Base-by-base conservation (phyloP, 345 rosid species). In the Laguncularia racemosa region DNA sequence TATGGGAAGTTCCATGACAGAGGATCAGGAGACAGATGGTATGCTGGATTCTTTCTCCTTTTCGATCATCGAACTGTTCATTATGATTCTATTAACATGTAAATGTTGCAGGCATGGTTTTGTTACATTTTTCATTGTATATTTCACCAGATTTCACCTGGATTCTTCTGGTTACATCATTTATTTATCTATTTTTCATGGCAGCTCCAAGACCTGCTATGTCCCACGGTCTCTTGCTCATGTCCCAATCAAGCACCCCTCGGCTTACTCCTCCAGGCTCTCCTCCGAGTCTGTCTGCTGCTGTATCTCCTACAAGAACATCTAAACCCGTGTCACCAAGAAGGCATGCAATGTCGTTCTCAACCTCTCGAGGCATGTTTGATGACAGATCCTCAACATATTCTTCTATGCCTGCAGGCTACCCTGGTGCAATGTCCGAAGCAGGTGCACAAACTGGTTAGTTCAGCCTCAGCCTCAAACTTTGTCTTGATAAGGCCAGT, bases 261-360 rank as follows among this genome's bases (percentile, higher is more conserved):
- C 69, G 71, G 75, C 57, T 88, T 63, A 88, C 98, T 60, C 98
- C 98, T 56, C 95, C 89, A 20, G 84, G 78, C 53, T 78, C 95
- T n/a, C 98, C 96, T 59, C 87, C 96, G 13, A 78, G 72, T 49
- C 47, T 78, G 17, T 92, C 96, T 14, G 95, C 98, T 66, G 72
- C 93, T 38, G 80, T 71, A 58, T 81, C 98, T 47, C 98, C 98
- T 11, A 79, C 79, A 15, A 76, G 77, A 58, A 79, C 85, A 6
- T 86, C 95, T 13, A 88, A 83, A 65, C 91, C 96, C 20, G 68
- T 62, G 45, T 88, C 96, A 46, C 95, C 96, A 48, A 83, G 80
- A 67, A 87, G 96, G 20, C 80, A 78, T 56, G 72, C 96, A 45
- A 61, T 88, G 61, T 92, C 96, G 14, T 86, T 88, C 73, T 71